Evolutionary conservation across 139 green algal species (phyloP), one percentile per base, ranked within the genome.

Genomic region (Chlamydomonas asymmetrica): DNA sequence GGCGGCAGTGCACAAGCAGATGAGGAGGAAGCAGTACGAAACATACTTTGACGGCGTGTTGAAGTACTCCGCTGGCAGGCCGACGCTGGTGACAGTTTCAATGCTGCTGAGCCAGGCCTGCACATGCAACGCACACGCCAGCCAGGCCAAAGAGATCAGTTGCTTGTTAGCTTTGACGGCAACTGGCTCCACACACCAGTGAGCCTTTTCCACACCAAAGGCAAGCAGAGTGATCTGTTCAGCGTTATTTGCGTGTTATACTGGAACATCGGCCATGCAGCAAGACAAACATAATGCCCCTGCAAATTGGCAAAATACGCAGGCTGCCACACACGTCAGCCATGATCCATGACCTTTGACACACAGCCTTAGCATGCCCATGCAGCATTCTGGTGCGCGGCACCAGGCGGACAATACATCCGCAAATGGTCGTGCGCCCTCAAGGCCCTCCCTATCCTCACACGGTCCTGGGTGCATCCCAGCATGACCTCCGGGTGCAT

Each of bases 41-140:
- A 88, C 74, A 69, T 81, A 83, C 65, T 83, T 83, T 22, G 66
- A 71, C 31, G 80, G 80, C 2, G 80, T 83, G 76, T 84, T 74
- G 64, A 64, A 88, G 74, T 88, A 88, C 43, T 85, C 80, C 0
- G 70, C 29, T 8, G 48, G 48, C 66, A 88, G 70, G 4, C 84
- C 84, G 3, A 71, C 72, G n/a, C 52, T n/a, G 9, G 74, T 34
- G 32, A 84, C 78, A 0, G 78, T 80, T 50, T 41, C 66, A 31
- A 84, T 79, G 65, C 78, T 71, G 5, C 34, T 64, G 38, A 84
- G 57, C 35, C 75, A 81, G 18, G 73, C 73, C 79, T 80, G 79
- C 31, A 5, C 38, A 27, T 9, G 16, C 27, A 39, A 5, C n/a
- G 40, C 2, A n/a, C 25, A 2, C 37, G n/a, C 3, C 34, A 25